Evolutionary conservation across 148 eudicot genomes (phyloP).

Genomic region (Camellia granthamiana): DNA sequence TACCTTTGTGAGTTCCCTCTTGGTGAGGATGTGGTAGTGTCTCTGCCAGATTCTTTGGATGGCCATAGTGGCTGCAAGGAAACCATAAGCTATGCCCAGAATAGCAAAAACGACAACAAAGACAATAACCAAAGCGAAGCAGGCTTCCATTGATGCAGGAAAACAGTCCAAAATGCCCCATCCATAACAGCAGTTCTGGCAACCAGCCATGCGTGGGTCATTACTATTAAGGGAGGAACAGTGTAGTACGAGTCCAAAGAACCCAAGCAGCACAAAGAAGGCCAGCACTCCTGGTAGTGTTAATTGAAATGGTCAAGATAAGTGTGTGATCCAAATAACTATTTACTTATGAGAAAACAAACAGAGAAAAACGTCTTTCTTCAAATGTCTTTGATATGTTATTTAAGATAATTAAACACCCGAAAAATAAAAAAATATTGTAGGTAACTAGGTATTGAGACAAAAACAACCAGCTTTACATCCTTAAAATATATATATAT

Average conservation of each 20-base stretch:
- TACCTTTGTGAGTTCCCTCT: constrained; percentile 91
- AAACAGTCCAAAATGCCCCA: constrained; percentile 88
- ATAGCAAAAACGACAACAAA: constrained; percentile 82
- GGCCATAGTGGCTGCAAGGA: constrained; percentile 86
- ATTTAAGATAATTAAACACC: background rate
- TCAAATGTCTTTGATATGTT: background rate
- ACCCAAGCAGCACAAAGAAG: constrained; percentile 82
- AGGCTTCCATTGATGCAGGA: constrained; percentile 87
- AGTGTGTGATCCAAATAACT: background rate
- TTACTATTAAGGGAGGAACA: constrained; percentile 58
- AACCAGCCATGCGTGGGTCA: constrained; percentile 79
- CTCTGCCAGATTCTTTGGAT: constrained; percentile 93
- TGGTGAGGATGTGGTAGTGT: constrained; percentile 91
- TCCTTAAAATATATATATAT: background rate
- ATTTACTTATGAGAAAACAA: background rate
- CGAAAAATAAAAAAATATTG: background rate
- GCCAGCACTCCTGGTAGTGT: constrained; percentile 59
- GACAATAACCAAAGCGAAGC: constrained; percentile 68
- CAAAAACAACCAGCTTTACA: background rate
- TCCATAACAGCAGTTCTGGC: constrained; percentile 88
- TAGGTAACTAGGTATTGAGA: background rate
- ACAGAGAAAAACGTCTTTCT: background rate
- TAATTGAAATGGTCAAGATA: background rate
- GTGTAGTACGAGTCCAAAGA: constrained; percentile 73
- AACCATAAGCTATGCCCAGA: constrained; percentile 87